Evolutionary conservation across 164 flowering plant species (phyloP).

Genomic region (Buxus sempervirens): DNA sequence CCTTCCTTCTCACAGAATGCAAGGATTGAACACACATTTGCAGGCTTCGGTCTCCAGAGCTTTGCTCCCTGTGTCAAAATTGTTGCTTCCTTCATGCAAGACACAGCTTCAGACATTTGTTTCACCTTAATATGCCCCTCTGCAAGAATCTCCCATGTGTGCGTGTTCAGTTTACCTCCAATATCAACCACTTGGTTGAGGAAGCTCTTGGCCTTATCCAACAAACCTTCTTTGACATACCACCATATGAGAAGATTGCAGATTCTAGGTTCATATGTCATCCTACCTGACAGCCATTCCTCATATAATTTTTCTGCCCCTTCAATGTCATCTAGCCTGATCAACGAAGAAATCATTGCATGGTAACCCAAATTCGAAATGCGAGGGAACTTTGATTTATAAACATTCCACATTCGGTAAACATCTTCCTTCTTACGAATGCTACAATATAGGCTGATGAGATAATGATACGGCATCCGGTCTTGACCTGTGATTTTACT

Average conservation of each 20-base stretch:
- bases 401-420: slow-evolving; percentile 65
- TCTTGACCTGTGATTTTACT: slow-evolving; percentile 61
- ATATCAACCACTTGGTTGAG: slow-evolving; percentile 46
- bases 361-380: slow-evolving; percentile 75
- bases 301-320: slow-evolving; percentile 66
- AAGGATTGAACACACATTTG: slow-evolving; percentile 25
- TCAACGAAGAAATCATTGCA: slow-evolving; percentile 58
- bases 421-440: slow-evolving; percentile 66
- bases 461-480: slow-evolving; percentile 71
- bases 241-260: slow-evolving; percentile 57
- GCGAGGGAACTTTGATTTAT: slow-evolving; percentile 54
- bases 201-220: slow-evolving; percentile 51
- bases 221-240: slow-evolving; percentile 53
- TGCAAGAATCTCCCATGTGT: slow-evolving; percentile 73
- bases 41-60: slow-evolving; percentile 64
- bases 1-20: slow-evolving; percentile 21
- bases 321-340: slow-evolving; percentile 56
- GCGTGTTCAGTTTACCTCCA: slow-evolving; percentile 70
- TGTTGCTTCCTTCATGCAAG: slow-evolving; percentile 62
- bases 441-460: slow-evolving; percentile 68
- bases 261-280: slow-evolving; percentile 64
- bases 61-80: slow-evolving; percentile 30
- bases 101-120: slow-evolving; percentile 55
- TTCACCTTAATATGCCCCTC: slow-evolving; percentile 48
- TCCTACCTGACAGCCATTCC: slow-evolving; percentile 63